A percentile compares a stretch with the other conserved stretches of the same genome.
Evolutionary conservation across 2,329 filamentous ascomycete species (phyloP).

Genomic region (Fusarium continuum): DNA sequence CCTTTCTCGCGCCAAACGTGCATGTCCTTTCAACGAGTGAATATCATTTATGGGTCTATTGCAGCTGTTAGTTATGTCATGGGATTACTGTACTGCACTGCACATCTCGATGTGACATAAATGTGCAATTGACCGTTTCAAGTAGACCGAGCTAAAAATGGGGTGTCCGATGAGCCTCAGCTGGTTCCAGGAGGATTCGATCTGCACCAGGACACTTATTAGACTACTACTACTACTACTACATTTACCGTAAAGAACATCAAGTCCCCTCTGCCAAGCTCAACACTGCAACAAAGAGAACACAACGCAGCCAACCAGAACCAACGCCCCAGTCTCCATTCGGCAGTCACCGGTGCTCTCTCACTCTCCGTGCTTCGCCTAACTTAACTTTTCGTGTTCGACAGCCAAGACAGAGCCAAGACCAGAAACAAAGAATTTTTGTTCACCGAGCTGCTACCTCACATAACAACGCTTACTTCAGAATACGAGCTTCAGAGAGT

Average conservation of each 20-base stretch:
- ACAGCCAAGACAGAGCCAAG: conserved; percentile 23
- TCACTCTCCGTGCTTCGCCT: not conserved
- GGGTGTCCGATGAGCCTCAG: not conserved
- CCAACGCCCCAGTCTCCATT: not conserved
- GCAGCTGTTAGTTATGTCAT: not conserved
- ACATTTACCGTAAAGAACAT: not conserved
- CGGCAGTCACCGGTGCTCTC: not conserved
- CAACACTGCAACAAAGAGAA: too few relatives aligned
- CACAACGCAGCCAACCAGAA: too few relatives aligned
- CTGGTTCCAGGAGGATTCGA: not conserved
- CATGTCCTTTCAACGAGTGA: not conserved
- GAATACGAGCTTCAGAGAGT: conserved; percentile 10
- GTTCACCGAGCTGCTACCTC: not conserved
- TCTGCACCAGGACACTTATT: not conserved
- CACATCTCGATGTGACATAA: not conserved
- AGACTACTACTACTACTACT: too few relatives aligned
- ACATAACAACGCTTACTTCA: not conserved
- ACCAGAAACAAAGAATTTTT: conserved; percentile 1
- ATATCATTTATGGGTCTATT: conserved; percentile 9
- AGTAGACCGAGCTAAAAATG: conserved; percentile 4
- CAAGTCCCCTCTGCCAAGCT: not conserved
- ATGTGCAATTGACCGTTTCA: not conserved
- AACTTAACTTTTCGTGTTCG: conserved; percentile 1
- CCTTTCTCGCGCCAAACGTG: not conserved
- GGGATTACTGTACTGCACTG: conserved; percentile 6